A percentile compares a stretch with the other conserved stretches of the same genome.
Conservation (phyloP, 2,329 filamentous ascomycete species). For the Cladophialophora psammophila region DNA sequence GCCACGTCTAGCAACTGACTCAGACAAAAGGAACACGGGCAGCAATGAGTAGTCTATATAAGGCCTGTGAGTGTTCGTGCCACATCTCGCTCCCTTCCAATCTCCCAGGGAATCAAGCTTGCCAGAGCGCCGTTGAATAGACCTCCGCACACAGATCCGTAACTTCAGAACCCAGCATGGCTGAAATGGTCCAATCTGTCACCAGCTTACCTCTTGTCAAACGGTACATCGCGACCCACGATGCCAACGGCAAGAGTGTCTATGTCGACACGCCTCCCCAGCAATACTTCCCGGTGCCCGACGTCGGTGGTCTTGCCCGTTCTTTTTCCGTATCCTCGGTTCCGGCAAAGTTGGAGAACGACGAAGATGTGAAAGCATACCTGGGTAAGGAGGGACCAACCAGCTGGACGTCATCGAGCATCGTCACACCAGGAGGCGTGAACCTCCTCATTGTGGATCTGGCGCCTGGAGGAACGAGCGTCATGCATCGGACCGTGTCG, state of each 20-base stretch:
- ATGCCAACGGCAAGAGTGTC: constrained; percentile 32
- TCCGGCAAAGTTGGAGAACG: constrained; percentile 30
- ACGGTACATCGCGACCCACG: constrained; percentile 33
- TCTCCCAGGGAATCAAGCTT: background rate
- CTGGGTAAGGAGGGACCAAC: constrained; percentile 25
- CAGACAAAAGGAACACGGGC: background rate
- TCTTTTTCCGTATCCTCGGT: constrained; percentile 35
- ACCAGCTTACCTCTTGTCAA: constrained; percentile 25
- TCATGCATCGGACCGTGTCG: constrained; percentile 36
- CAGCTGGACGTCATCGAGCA: constrained; percentile 30
- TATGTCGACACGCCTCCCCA: constrained; percentile 30
- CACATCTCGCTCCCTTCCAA: background rate
- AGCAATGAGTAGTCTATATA: background rate
- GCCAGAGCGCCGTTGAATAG: background rate
- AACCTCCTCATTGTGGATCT: constrained; percentile 37
- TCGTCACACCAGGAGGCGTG: constrained; percentile 32
- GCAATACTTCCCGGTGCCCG: constrained; percentile 22
- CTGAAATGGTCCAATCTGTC: constrained; percentile 21
- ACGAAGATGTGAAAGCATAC: constrained; percentile 37
- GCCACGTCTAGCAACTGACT: constrained; percentile 4
- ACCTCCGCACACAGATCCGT: background rate
- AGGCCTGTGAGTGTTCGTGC: background rate
- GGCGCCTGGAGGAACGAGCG: constrained; percentile 29
- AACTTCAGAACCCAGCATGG: constrained; percentile 2
- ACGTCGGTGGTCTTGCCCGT: constrained; percentile 27